These are phyloP conservation scores for Clarireedia sp. DNA, from an alignment of 2,329 filamentous ascomycete species.

Conservation along the genomic window DNA sequence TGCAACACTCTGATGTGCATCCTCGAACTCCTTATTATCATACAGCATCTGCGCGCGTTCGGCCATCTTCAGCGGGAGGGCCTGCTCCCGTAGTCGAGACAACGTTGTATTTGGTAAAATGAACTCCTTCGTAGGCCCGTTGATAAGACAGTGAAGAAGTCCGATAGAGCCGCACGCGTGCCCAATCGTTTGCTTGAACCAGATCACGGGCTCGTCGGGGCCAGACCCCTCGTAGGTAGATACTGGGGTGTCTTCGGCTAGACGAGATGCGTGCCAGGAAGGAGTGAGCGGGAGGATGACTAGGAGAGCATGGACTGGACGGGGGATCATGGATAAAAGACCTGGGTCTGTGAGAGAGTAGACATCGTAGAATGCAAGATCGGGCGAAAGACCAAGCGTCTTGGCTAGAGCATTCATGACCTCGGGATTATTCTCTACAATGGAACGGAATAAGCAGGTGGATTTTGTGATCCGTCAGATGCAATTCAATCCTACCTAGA, in stretches of 20 bases:
- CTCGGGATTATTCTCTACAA: constrained; percentile 60
- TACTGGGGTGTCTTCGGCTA: constrained; percentile 59
- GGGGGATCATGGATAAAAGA: constrained; percentile 77
- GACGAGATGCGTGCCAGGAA: constrained; percentile 69
- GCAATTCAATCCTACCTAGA: constrained; percentile 10
- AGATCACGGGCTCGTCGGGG: constrained; percentile 66
- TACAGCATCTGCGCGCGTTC: constrained; percentile 70
- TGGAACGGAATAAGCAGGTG: neutral
- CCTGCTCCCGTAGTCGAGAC: constrained; percentile 39
- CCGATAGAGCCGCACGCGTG: constrained; percentile 92
- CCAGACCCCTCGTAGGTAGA: constrained; percentile 63
- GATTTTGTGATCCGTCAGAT: neutral
- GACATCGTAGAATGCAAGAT: constrained; percentile 79
- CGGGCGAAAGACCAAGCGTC: constrained; percentile 72
- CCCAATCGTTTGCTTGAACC: constrained; percentile 92
- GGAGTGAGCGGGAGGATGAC: constrained; percentile 83
- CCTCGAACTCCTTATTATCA: constrained; percentile 64
- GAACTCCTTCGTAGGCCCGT: constrained; percentile 64
- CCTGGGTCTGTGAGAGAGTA: constrained; percentile 83
- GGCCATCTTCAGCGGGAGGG: constrained; percentile 59
- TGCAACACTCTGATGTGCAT: constrained; percentile 72
- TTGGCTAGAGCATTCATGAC: constrained; percentile 79
- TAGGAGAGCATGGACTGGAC: constrained; percentile 79
- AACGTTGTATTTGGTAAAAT: constrained; percentile 52
- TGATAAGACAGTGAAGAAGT: constrained; percentile 71